phyloP scores from a whole-genome alignment of 495 filamentous ascomycete genomes.

The Lasiosphaeriaceae sp. region DNA sequence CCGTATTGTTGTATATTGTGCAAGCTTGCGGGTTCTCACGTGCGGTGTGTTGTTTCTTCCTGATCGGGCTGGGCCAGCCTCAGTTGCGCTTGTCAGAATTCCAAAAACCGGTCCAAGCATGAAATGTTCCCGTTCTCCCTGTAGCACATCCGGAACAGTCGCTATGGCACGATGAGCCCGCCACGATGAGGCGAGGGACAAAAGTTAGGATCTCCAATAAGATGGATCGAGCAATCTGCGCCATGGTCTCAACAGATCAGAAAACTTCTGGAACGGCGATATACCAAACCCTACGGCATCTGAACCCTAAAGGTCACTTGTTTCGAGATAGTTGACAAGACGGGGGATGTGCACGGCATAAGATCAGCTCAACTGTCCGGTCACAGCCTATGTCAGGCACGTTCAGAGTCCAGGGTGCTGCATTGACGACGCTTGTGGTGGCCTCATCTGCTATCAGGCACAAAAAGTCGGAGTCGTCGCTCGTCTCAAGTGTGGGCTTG shows the following conservation, averaged over 20 bases:
- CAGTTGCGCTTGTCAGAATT: conserved; percentile 7
- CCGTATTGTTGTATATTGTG: too few species aligned
- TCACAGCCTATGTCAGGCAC: conserved; percentile 40
- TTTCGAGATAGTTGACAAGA: conserved; percentile 27
- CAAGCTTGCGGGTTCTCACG: too few species aligned
- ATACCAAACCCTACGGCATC: conserved; percentile 7
- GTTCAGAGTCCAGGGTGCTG: conserved; percentile 26
- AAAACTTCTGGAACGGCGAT: conserved; percentile 27
- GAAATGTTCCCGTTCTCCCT: conserved; percentile 13
- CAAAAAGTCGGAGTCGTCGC: conserved; percentile 33
- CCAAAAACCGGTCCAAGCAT: conserved; percentile 19
- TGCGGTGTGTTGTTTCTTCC: background rate
- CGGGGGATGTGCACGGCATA: conserved; percentile 41
- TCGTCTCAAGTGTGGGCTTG: conserved; percentile 45
- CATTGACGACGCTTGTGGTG: conserved; percentile 33
- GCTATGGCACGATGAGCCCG: conserved; percentile 12
- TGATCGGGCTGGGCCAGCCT: conserved; percentile 3
- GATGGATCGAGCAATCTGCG: conserved; percentile 18
- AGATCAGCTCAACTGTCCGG: conserved; percentile 46
- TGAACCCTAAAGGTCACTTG: conserved; percentile 15
- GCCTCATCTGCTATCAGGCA: conserved; percentile 31
- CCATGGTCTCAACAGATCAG: conserved; percentile 19
- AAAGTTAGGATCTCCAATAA: conserved; percentile 19
- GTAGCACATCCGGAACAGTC: conserved; percentile 23
- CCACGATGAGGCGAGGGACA: conserved; percentile 3